Evolutionary conservation across 1,284 basidiomycete genomes (phyloP), one percentile per base, ranked within the genome.

Genomic region (Cutaneotrichosporon sp.): DNA sequence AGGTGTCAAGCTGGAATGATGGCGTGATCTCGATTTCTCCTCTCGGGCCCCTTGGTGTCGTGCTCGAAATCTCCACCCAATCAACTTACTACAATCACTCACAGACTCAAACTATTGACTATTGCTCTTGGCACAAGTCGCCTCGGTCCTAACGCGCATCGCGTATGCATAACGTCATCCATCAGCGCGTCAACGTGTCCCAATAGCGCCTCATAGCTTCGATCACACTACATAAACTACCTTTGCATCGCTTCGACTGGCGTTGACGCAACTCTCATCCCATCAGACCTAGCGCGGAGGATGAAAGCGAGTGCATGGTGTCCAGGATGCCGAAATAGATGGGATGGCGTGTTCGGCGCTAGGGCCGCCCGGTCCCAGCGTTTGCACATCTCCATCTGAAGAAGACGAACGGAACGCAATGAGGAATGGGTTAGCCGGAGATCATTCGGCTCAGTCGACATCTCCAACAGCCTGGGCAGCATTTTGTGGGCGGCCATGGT

Each of bases 141-240:
- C 42, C 42, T n/a, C 42, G 7, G 5, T 18, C 7, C 18, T 46
- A 4, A 34, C 51, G 22, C 30, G 49, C 49, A 51, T 51, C 49
- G 51, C 51, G 51, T 52, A 52, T 52, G 31, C 51, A 52, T 32
- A 52, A 52, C 51, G 51, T 52, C 30, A 46, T 42, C 42, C 42
- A 6, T 18, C 42, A 46, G 7, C 18, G 42, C 42, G 42, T 18
- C 10, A 13, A 42, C 40, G 40, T 18, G 11, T 42, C 40, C 40
- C 40, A 18, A 42, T 42, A 13, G 11, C 40, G 16, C 14, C 16
- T 42, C 40, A 42, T 42, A 42, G 42, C 18, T 18, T 5, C 42
- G 42, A 46, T 46, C 42, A 46, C 42, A 46, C 13, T 18, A 1
- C 40, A 42, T 42, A 2, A 13, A 42, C 42, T n/a, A 8, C 16